A percentile compares a stretch with the other conserved stretches of the same genome.
These are phyloP conservation scores for Parastagonospora avenae DNA, from an alignment of 2,329 filamentous ascomycete genomes.

Conservation along the genomic window DNA sequence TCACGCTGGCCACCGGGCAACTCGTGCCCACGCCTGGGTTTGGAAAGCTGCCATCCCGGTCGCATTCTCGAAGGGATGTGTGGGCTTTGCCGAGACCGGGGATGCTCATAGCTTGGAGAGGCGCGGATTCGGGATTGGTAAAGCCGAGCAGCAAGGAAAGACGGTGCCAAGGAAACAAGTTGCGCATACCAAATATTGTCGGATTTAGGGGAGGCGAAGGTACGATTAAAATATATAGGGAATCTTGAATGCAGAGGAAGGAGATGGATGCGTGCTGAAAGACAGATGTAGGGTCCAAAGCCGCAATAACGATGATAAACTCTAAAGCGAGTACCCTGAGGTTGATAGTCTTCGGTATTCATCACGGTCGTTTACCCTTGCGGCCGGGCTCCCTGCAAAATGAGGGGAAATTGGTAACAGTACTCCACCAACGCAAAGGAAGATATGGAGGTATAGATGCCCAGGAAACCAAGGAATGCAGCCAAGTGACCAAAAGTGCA, in stretches of 20 bases:
- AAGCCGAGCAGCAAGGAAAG: not conserved
- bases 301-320: slow-evolving; percentile 43
- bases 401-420: slow-evolving; percentile 23
- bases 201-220: slow-evolving; percentile 17
- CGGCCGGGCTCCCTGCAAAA: slow-evolving; percentile 32
- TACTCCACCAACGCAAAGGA: slow-evolving; percentile 25
- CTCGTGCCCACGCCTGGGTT: too few species aligned
- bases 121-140: not conserved
- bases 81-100: too few species aligned
- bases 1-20: too few species aligned
- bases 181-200: slow-evolving; percentile 44
- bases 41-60: too few species aligned
- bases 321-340: slow-evolving; percentile 47
- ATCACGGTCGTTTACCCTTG: slow-evolving; percentile 43
- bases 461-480: slow-evolving; percentile 21
- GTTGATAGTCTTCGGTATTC: slow-evolving; percentile 47
- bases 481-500: slow-evolving; percentile 20
- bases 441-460: slow-evolving; percentile 26
- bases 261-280: slow-evolving; percentile 9
- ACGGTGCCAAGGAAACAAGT: slow-evolving; percentile 15
- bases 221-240: slow-evolving; percentile 24
- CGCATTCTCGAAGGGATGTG: too few species aligned
- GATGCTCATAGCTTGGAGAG: not conserved
- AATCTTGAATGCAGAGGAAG: not conserved
- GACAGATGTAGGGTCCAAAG: slow-evolving; percentile 13